phyloP scores from a whole-genome alignment of 2,329 filamentous ascomycete species.

The Emmonsia crescens region DNA sequence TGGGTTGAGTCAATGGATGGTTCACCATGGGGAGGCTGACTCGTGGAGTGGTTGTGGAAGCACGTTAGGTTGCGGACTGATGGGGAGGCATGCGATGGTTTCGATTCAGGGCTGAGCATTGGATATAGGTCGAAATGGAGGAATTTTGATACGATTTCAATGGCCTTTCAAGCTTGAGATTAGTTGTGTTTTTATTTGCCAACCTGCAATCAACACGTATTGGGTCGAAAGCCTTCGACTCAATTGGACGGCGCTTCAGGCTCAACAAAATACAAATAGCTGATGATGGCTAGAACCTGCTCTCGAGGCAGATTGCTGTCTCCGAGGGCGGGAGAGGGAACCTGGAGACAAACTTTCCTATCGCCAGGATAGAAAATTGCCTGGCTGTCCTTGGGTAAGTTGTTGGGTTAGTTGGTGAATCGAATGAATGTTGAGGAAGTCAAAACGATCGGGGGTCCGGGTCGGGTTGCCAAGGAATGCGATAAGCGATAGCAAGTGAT shows the following conservation, averaged over 20 bases:
- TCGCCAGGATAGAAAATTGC: not conserved
- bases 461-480: not conserved
- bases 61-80: not conserved
- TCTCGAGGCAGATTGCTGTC: not conserved
- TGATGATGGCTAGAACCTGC: not conserved
- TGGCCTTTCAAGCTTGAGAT: not conserved
- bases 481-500: not conserved
- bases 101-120: constrained; percentile 1
- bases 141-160: not conserved
- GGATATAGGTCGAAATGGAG: not conserved
- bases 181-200: not conserved
- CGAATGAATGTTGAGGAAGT: not conserved
- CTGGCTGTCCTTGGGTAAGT: not conserved
- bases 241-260: not conserved
- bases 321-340: not conserved
- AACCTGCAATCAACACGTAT: constrained; percentile 6
- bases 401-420: not conserved
- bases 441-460: not conserved
- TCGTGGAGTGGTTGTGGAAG: not conserved
- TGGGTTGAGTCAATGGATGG: not conserved
- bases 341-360: not conserved
- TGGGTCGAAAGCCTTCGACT: not conserved
- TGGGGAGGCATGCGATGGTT: not conserved
- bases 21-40: not conserved
- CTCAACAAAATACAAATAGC: not conserved